These are phyloP conservation scores for Xylaria sp. DNA, from an alignment of 2,329 filamentous ascomycete genomes.

Conservation along the genomic window DNA sequence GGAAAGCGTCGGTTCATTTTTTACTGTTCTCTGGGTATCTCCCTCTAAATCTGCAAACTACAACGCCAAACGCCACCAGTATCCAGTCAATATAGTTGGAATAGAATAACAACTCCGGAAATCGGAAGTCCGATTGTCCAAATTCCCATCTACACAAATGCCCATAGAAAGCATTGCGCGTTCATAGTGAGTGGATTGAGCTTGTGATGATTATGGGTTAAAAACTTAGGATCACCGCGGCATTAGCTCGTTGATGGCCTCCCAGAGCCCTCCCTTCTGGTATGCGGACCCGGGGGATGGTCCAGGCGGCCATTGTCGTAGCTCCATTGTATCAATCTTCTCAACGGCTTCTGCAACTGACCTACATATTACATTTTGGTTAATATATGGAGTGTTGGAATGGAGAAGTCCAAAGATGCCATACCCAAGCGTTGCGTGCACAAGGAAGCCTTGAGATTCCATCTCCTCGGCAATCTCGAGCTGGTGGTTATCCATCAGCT, in stretches of 20 bases:
- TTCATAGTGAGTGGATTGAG: not conserved
- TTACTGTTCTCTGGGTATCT: constrained; percentile 21
- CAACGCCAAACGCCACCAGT: constrained; percentile 5
- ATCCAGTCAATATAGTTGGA: not conserved
- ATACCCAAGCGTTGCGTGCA: constrained; percentile 72
- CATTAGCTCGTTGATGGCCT: constrained; percentile 36
- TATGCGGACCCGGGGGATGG: constrained; percentile 31
- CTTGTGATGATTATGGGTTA: not conserved
- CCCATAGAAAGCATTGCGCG: not conserved
- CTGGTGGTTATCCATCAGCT: constrained; percentile 89
- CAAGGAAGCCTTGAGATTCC: constrained; percentile 74
- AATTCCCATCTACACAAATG: not conserved
- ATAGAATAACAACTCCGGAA: not conserved
- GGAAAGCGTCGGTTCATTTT: not conserved
- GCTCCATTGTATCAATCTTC: constrained; percentile 22
- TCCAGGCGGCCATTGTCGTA: constrained; percentile 35
- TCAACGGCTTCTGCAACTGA: constrained; percentile 34
- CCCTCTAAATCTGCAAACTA: not conserved
- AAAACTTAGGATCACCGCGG: constrained; percentile 13
- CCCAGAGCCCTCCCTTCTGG: constrained; percentile 38
- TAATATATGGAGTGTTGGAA: constrained; percentile 5
- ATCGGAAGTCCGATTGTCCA: not conserved
- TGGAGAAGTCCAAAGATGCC: not conserved
- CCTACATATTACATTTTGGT: constrained; percentile 25
- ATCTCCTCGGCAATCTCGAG: constrained; percentile 82